Evolutionary conservation across 148 eudicot species (phyloP), one percentile per base, ranked within the genome.

Genomic region (Rhododendron ovatum): DNA sequence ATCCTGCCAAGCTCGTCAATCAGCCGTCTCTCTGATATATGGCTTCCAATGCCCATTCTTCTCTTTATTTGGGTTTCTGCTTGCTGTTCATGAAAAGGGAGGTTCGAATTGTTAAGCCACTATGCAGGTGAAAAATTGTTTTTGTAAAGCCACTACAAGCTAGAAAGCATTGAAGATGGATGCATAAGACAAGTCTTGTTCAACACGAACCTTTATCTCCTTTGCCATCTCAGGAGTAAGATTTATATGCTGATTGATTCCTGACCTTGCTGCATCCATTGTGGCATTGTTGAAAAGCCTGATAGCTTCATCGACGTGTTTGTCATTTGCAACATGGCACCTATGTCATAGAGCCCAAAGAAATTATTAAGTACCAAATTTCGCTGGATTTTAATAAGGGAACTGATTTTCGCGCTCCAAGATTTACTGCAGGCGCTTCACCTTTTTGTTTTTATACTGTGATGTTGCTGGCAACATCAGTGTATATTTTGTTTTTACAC

Each of bases 1-100:
- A 94, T 94, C 82, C 99, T 93, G 81, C 93, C 84, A 50, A 97
- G 96, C 57, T 97, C 99, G 85, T 97, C 99, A 76, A 94, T 93
- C 57, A 97, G 90, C 76, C 98, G 95, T 88, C 99, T 92, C 91
- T 97, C 99, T 85, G 99, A 97, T 82, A 95, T 92, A 89, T 97
- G 95, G 91, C 98, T 97, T 51, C 98, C 99, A n/a, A 97, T 97
- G 51, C 98, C 99, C 92, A 97, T 90, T 89, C 99, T 94, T 91
- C 99, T 93, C 90, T 97, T 97, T 88, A 97, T 97, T 80, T 92
- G 96, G 71, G 84, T 93, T 92, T 97, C 98, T 9, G 98, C 99
- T 95, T 94, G 95, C 98, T 96, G 94, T 90, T 84, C 77, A 79
- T 69, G 33, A 77, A 78, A 86, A 86, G 39, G 83, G 11, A 86